Conservation (phyloP, 164 flowering plant species). For the Berberis thunbergii region DNA sequence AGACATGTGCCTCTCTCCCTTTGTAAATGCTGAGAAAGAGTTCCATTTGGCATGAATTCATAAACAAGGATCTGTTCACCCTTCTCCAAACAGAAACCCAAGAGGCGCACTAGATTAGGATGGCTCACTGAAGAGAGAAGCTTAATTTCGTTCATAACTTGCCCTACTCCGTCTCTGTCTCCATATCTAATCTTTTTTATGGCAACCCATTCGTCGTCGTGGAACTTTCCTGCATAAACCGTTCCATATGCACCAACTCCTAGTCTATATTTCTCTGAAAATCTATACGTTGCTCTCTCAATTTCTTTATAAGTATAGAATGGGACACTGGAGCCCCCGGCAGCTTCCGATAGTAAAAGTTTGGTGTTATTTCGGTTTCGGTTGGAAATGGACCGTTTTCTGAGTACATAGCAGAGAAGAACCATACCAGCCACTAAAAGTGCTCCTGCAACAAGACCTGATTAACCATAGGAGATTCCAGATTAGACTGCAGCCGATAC, state of each 20-base stretch:
- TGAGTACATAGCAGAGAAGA: conserved; percentile 13
- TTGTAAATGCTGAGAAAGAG: conserved; percentile 69
- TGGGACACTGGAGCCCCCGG: conserved; percentile 40
- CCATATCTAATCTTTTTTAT: conserved; percentile 55
- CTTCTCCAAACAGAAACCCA: conserved; percentile 64
- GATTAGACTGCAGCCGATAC: too few relatives aligned
- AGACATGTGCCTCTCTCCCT: conserved; percentile 51
- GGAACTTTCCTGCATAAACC: conserved; percentile 70
- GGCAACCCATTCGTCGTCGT: conserved; percentile 59
- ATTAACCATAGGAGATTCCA: not conserved
- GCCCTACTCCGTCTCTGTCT: conserved; percentile 50
- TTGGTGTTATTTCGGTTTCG: conserved; percentile 20
- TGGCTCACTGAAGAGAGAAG: conserved; percentile 74
- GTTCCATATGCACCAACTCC: conserved; percentile 90
- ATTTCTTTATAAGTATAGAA: conserved; percentile 63
- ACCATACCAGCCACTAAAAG: conserved; percentile 27
- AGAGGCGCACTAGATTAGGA: conserved; percentile 69
- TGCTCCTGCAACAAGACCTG: conserved; percentile 51
- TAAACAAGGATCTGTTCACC: conserved; percentile 79
- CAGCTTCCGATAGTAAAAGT: conserved; percentile 35
- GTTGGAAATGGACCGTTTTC: conserved; percentile 11
- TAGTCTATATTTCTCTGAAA: conserved; percentile 55
- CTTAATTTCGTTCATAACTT: conserved; percentile 75
- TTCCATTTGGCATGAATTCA: conserved; percentile 93
- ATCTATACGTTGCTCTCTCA: conserved; percentile 60